Percentiles rank a stretch among this genome's conserved stretches.
These are phyloP conservation scores for Russula foetens DNA, from an alignment of 768 basidiomycete genomes.

Conservation along the genomic window DNA sequence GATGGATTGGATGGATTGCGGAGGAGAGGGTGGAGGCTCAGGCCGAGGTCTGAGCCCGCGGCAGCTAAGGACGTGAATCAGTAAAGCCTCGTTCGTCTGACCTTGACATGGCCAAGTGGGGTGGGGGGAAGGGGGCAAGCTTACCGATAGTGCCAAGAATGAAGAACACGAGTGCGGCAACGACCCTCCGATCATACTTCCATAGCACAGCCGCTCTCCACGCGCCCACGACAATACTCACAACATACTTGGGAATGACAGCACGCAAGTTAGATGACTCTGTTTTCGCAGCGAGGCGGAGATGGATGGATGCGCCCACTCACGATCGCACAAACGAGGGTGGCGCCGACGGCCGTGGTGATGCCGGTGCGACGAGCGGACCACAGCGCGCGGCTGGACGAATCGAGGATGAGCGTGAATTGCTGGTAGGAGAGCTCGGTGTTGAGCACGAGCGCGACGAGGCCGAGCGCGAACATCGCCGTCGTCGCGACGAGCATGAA, in stretches of 20 bases:
- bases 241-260: not conserved
- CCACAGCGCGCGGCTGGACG: not conserved
- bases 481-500: slow-evolving; percentile 11
- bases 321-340: slow-evolving; percentile 1
- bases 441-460: slow-evolving; percentile 6
- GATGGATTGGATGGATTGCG: not conserved
- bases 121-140: not conserved
- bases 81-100: no score
- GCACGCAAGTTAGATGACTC: no score
- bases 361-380: not conserved
- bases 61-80: not conserved
- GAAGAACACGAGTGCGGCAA: not conserved
- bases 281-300: no score
- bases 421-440: slow-evolving; percentile 5
- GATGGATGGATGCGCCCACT: not conserved
- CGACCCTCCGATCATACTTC: slow-evolving; percentile 10
- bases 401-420: not conserved
- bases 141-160: slow-evolving; percentile 3
- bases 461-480: slow-evolving; percentile 1
- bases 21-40: not conserved
- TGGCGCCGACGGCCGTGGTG: not conserved
- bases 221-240: slow-evolving; percentile 1
- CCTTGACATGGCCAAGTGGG: not conserved
- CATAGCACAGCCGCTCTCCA: slow-evolving; percentile 14
- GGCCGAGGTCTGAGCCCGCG: not conserved